These are phyloP conservation scores for Glaciozyma antarctica DNA, from an alignment of 768 basidiomycete genomes.

Conservation along the genomic window DNA sequence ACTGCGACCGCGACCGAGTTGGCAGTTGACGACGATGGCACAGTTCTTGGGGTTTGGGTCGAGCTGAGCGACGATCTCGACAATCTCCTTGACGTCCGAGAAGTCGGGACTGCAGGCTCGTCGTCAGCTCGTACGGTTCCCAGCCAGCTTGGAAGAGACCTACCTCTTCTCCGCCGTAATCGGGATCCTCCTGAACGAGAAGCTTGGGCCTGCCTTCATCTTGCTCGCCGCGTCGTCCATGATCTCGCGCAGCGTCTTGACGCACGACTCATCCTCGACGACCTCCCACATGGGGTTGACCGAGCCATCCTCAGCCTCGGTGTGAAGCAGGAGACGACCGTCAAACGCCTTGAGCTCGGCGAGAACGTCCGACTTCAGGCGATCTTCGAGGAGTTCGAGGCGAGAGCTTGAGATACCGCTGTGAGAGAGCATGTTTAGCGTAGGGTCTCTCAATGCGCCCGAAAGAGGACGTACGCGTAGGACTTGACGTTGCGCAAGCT, in stretches of 20 bases:
- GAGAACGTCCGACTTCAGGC: constrained; percentile 77
- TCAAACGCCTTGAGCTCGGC: constrained; percentile 73
- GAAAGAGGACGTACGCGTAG: constrained; percentile 39
- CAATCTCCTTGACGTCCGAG: constrained; percentile 50
- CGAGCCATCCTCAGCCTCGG: constrained; percentile 74
- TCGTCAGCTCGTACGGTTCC: too few relatives aligned
- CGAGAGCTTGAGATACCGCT: constrained; percentile 87
- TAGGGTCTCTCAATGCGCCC: not conserved
- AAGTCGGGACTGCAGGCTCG: constrained; percentile 38
- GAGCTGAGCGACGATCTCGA: constrained; percentile 49
- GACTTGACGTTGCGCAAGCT: constrained; percentile 89
- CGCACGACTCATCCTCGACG: constrained; percentile 43
- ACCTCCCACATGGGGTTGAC: constrained; percentile 95
- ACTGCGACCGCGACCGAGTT: constrained; percentile 79
- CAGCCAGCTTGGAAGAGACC: too few relatives aligned
- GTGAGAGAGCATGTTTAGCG: constrained; percentile 36
- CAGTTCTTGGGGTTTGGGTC: constrained; percentile 33
- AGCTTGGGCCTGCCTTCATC: constrained; percentile 36
- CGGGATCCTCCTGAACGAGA: constrained; percentile 75
- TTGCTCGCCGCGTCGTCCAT: constrained; percentile 49
- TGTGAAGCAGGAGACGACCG: constrained; percentile 74
- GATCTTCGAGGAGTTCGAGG: constrained; percentile 79
- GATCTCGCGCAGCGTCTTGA: constrained; percentile 75
- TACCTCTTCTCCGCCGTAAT: constrained; percentile 69
- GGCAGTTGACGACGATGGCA: constrained; percentile 85